Conservation (phyloP, 495 filamentous ascomycete genomes). For the Cercophora newfieldiana region DNA sequence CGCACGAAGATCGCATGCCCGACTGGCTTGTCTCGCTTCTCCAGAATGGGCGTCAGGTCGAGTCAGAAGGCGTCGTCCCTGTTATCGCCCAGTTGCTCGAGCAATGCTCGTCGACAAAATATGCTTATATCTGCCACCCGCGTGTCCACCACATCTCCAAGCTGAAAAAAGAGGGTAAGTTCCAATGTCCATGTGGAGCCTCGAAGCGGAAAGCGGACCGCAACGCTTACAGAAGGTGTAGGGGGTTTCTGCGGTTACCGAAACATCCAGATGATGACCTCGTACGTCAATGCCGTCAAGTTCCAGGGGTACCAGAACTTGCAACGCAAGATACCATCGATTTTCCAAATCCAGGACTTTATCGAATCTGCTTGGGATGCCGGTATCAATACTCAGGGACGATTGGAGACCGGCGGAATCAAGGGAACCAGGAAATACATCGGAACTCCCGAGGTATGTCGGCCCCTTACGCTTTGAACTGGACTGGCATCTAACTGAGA, state of each 20-base stretch:
- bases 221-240: conserved; percentile 9
- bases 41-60: conserved; percentile 60
- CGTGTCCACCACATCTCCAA: conserved; percentile 79
- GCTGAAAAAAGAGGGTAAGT: conserved; percentile 63
- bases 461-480: background rate
- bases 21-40: conserved; percentile 70
- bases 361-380: conserved; percentile 91
- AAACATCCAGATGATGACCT: conserved; percentile 92
- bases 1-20: conserved; percentile 88
- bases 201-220: background rate
- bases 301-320: conserved; percentile 62
- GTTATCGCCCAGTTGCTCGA: conserved; percentile 71
- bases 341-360: conserved; percentile 81
- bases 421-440: conserved; percentile 91
- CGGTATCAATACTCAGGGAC: conserved; percentile 73
- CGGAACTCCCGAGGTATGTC: conserved; percentile 81
- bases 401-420: conserved; percentile 84
- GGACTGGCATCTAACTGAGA: background rate
- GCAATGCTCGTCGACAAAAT: conserved; percentile 60
- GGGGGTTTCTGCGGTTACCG: conserved; percentile 97
- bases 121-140: conserved; percentile 79
- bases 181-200: background rate
- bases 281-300: conserved; percentile 65
- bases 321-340: conserved; percentile 63
- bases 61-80: conserved; percentile 67